phyloP scores from a whole-genome alignment of 2,329 filamentous ascomycete genomes.

The Decorospora gaudefroyi region DNA sequence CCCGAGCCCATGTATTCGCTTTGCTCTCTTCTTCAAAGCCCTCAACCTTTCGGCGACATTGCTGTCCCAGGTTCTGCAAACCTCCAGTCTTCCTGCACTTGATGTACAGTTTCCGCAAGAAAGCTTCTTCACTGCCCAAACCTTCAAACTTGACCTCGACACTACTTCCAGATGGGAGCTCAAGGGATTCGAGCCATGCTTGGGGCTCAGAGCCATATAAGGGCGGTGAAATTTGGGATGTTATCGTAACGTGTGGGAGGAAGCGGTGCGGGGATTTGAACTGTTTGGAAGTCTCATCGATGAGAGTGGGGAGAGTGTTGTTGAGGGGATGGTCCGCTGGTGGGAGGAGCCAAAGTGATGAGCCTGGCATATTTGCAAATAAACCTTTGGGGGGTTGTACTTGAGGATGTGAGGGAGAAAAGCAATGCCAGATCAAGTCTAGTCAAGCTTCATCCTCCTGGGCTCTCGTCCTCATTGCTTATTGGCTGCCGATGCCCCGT shows the following conservation, averaged over 20 bases:
- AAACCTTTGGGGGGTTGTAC: neutral
- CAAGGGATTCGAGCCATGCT: conserved; percentile 44
- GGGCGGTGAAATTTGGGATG: conserved; percentile 40
- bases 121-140: conserved; percentile 44
- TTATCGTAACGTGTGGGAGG: conserved; percentile 51
- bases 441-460: conserved; percentile 3
- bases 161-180: conserved; percentile 21
- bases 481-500: conserved; percentile 13
- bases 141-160: conserved; percentile 37
- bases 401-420: neutral
- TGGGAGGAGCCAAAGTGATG: conserved; percentile 52
- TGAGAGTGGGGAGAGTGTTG: conserved; percentile 39
- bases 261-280: conserved; percentile 48
- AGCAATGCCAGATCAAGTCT: neutral
- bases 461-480: neutral
- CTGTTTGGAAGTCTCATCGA: conserved; percentile 39
- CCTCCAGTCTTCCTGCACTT: conserved; percentile 38
- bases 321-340: conserved; percentile 42
- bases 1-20: conserved; percentile 39
- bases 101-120: conserved; percentile 49
- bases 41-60: conserved; percentile 35
- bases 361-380: conserved; percentile 49
- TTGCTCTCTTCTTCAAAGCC: conserved; percentile 28
- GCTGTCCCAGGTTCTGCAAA: conserved; percentile 35
- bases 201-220: conserved; percentile 41